Conservation (phyloP, 257 asterid species). For the Solanum okadae region DNA sequence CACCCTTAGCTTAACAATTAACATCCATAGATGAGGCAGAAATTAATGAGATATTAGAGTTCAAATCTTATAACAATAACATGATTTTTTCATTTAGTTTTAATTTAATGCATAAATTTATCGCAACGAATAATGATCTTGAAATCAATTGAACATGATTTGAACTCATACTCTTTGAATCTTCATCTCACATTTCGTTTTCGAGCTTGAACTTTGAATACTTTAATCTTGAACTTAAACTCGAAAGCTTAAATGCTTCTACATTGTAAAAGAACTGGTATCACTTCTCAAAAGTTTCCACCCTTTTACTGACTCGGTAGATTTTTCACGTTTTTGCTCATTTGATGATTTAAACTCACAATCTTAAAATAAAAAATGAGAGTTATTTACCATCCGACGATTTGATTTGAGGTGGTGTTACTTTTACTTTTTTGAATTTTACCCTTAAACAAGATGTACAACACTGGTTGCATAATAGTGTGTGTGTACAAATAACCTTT, state of each 20-base stretch:
- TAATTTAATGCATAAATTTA: too few species aligned
- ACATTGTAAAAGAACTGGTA: neutral
- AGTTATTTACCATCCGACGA: too few species aligned
- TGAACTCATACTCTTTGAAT: neutral
- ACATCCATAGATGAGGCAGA: neutral
- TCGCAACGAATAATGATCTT: too few species aligned
- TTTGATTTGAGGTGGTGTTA: neutral
- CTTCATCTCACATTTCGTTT: neutral
- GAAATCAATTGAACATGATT: neutral
- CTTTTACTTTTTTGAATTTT: neutral
- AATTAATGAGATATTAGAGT: too few species aligned
- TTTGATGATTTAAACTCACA: too few species aligned
- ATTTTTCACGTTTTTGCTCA: accelerated
- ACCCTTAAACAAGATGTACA: neutral
- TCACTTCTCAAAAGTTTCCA: neutral
- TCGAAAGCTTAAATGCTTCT: neutral
- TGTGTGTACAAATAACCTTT: neutral
- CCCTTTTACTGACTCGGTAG: too few species aligned
- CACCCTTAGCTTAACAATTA: neutral
- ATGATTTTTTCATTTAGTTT: too few species aligned
- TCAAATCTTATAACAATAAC: too few species aligned
- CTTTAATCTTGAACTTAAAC: neutral
- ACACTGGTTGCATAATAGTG: neutral
- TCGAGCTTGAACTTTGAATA: neutral
- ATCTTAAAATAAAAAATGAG: accelerated